phyloP scores from a whole-genome alignment of 2,329 filamentous ascomycete genomes.

The Alternaria consortialis region DNA sequence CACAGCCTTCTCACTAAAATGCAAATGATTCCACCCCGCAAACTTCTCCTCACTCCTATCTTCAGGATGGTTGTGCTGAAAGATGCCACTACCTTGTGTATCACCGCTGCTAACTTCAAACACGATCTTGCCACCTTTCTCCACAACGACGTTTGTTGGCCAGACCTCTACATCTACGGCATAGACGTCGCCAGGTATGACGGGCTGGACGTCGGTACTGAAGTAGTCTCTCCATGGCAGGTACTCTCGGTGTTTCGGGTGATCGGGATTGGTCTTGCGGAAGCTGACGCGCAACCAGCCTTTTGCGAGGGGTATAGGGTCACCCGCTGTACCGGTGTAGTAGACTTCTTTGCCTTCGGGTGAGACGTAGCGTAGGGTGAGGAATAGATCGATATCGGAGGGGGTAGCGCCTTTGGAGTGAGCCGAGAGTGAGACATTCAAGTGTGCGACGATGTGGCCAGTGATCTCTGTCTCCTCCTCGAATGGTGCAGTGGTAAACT shows the following conservation, averaged over 20 bases:
- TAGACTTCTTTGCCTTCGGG: slow-evolving; percentile 65
- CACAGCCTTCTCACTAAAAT: slow-evolving; percentile 59
- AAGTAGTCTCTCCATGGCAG: slow-evolving; percentile 68
- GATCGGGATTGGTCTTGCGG: slow-evolving; percentile 62
- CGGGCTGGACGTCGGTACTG: slow-evolving; percentile 61
- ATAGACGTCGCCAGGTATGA: slow-evolving; percentile 66
- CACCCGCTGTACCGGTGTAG: slow-evolving; percentile 72
- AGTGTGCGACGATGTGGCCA: slow-evolving; percentile 70
- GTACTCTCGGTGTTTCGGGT: slow-evolving; percentile 63
- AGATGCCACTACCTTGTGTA: slow-evolving; percentile 68
- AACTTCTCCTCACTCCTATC: slow-evolving; percentile 58
- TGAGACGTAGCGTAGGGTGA: slow-evolving; percentile 67
- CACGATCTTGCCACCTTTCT: slow-evolving; percentile 62
- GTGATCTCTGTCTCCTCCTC: slow-evolving; percentile 73
- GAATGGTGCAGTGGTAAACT: slow-evolving; percentile 68
- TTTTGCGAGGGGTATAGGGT: slow-evolving; percentile 69
- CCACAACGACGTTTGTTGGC: slow-evolving; percentile 69
- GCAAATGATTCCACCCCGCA: slow-evolving; percentile 62
- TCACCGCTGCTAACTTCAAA: slow-evolving; percentile 64
- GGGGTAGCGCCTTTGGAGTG: slow-evolving; percentile 53
- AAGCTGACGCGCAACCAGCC: slow-evolving; percentile 70
- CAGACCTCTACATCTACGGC: slow-evolving; percentile 70
- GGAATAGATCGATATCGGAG: slow-evolving; percentile 69
- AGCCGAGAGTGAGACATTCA: slow-evolving; percentile 66
- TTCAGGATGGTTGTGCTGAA: slow-evolving; percentile 61